phyloP scores from a whole-genome alignment of 1,284 basidiomycete genomes.

The Coriolopsis trogii region DNA sequence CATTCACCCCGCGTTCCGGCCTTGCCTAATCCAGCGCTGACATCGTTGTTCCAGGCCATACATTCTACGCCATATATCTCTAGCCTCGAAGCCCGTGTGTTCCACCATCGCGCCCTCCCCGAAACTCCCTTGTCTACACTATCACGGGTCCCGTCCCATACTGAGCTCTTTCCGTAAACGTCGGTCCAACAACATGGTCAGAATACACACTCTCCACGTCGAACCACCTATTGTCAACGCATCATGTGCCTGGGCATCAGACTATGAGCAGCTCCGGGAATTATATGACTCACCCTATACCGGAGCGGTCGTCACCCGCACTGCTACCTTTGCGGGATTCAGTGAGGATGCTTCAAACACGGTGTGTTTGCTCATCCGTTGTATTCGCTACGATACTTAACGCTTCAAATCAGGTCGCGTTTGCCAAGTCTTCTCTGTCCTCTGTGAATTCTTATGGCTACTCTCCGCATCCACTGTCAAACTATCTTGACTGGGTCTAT shows the following conservation, averaged over 20 bases:
- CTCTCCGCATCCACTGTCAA: slow-evolving; percentile 68
- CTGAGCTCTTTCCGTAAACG: too few relatives aligned
- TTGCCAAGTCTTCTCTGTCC: slow-evolving; percentile 48
- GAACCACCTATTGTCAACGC: slow-evolving; percentile 72
- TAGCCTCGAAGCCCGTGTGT: too few relatives aligned
- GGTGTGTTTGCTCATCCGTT: slow-evolving; percentile 38
- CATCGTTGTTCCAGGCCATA: slow-evolving; percentile 21
- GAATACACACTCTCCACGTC: slow-evolving; percentile 50
- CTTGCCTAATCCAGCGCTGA: slow-evolving; percentile 10
- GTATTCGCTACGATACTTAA: neutral
- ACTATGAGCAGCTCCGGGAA: slow-evolving; percentile 58
- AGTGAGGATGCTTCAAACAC: slow-evolving; percentile 61
- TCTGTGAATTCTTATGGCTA: slow-evolving; percentile 83
- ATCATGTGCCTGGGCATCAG: slow-evolving; percentile 79
- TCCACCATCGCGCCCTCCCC: too few relatives aligned
- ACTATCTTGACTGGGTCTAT: slow-evolving; percentile 67
- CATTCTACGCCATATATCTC: slow-evolving; percentile 15
- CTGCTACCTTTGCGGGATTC: slow-evolving; percentile 70
- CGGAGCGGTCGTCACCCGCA: slow-evolving; percentile 78
- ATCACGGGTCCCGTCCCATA: too few relatives aligned
- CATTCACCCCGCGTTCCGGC: neutral
- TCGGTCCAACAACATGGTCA: slow-evolving; percentile 45
- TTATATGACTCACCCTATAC: slow-evolving; percentile 69
- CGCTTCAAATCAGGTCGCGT: slow-evolving; percentile 51
- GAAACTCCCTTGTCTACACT: too few relatives aligned